These are phyloP conservation scores for Alloteropsis semialata DNA, from an alignment of 176 grass and related monocot species.

Conservation along the genomic window DNA sequence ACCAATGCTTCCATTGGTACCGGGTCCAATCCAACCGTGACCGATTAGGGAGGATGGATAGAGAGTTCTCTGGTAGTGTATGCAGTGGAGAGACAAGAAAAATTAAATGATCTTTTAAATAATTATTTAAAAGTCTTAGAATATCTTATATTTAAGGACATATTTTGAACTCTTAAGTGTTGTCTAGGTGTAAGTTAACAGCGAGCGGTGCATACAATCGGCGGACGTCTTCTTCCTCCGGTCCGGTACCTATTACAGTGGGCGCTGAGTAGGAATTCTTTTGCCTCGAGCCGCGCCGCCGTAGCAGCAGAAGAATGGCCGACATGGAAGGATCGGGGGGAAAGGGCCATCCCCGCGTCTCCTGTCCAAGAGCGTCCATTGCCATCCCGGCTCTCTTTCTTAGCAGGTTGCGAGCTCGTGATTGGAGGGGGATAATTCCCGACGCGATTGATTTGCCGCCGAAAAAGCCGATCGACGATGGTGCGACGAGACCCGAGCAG, in stretches of 20 bases:
- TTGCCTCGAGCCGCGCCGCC: background rate
- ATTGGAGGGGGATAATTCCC: background rate
- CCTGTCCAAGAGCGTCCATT: background rate
- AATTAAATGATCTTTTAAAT: no score
- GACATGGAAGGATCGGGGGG: background rate
- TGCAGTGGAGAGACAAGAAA: no score
- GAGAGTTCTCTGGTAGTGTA: no score
- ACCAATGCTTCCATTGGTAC: no score
- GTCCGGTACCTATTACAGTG: background rate
- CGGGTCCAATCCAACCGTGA: no score
- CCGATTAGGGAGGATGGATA: no score
- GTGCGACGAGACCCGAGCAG: background rate
- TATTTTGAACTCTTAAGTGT: no score
- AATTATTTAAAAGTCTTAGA: no score
- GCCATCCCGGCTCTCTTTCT: background rate
- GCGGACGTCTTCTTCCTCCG: background rate
- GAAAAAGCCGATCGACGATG: background rate
- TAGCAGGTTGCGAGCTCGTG: background rate
- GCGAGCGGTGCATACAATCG: background rate
- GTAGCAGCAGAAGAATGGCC: background rate
- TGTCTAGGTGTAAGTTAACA: no score
- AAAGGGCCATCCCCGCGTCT: background rate
- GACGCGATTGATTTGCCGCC: background rate
- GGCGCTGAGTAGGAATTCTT: background rate
- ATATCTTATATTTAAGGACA: no score